Evolutionary conservation across 805 yeast genomes (phyloP).

Genomic region (Spathaspora gorwiae): DNA sequence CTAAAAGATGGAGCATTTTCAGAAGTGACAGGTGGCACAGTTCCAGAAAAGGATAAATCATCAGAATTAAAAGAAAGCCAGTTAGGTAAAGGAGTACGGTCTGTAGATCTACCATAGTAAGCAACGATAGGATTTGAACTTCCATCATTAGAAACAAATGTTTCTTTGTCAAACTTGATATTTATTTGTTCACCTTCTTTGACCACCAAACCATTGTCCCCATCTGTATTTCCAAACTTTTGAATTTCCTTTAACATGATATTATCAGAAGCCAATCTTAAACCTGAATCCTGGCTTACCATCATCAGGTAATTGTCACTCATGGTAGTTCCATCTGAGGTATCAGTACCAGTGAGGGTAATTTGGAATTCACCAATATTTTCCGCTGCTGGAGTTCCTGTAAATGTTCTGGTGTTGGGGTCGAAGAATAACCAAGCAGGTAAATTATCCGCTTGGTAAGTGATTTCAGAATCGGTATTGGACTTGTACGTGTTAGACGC

Average conservation of each 20-base stretch:
- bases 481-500: slow-evolving; percentile 63
- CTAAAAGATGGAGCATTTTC: slow-evolving; percentile 80
- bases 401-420: slow-evolving; percentile 49
- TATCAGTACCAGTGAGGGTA: slow-evolving; percentile 63
- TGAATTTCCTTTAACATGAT: slow-evolving; percentile 51
- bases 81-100: slow-evolving; percentile 83
- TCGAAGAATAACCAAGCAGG: slow-evolving; percentile 85
- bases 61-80: slow-evolving; percentile 74
- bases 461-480: slow-evolving; percentile 36
- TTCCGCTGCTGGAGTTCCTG: slow-evolving; percentile 58
- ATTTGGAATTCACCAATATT: slow-evolving; percentile 43
- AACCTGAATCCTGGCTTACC: slow-evolving; percentile 55
- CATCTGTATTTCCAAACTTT: slow-evolving; percentile 70
- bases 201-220: slow-evolving; percentile 67
- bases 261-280: slow-evolving; percentile 40
- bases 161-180: slow-evolving; percentile 53
- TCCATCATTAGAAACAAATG: slow-evolving; percentile 46
- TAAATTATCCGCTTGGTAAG: slow-evolving; percentile 51
- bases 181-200: slow-evolving; percentile 64
- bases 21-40: slow-evolving; percentile 83
- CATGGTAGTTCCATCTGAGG: slow-evolving; percentile 41
- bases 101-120: slow-evolving; percentile 77
- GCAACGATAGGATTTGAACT: slow-evolving; percentile 51
- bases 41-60: slow-evolving; percentile 70
- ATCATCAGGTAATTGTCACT: slow-evolving; percentile 53